Base-by-base conservation (phyloP, 2,329 filamentous ascomycete species). In the Colletotrichum chrysophilum region DNA sequence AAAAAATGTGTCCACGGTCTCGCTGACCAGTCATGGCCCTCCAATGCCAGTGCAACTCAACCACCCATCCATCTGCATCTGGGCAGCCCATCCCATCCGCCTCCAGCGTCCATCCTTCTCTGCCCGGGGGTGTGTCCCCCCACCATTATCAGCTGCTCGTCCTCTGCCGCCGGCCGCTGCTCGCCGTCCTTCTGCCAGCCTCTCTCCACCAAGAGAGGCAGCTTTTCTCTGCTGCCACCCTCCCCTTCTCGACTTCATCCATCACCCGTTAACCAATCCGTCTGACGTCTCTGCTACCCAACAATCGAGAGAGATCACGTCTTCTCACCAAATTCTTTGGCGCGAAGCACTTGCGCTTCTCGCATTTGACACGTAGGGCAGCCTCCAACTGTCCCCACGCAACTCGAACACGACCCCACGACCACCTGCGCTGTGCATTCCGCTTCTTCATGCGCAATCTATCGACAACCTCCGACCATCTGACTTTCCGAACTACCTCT, bases 161-260 rank as follows among this genome's bases (percentile, higher is more conserved):
- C 48, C 52, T 56, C 38, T 70, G 36, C 70, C 38, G 56, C 67
- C 30, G 30, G 65, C 71, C 71, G 32, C 66, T 73, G 43, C 26
- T 26, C 21, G 56, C 21, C 30, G 43, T 64, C 56, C 43, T 43
- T 76, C 64, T 21, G 43, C 74, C 70, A 74, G 74, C 74, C 74
- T 75, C 73, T 76, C 70, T 74, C 74, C 74, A 69, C 70, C 74
- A 66, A 24, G 58, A 76, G 70, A 74, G 74, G 70, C 70, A 76
- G 70, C 48, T 74, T 76, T 66, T 69, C 69, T 52, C 65, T 76
- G 58, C 58, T 76, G 18, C 65, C 64, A 65, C 64, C 58, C 65
- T 61, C 58, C 18, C 24, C n/a, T 60, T 60, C 18, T 48, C 21
- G 32, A 62, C 69, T 38, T 68, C 32, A 61, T 32, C 21, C 73